Evolutionary conservation across 768 basidiomycete species (phyloP).

Genomic region (Boletus bicolor): DNA sequence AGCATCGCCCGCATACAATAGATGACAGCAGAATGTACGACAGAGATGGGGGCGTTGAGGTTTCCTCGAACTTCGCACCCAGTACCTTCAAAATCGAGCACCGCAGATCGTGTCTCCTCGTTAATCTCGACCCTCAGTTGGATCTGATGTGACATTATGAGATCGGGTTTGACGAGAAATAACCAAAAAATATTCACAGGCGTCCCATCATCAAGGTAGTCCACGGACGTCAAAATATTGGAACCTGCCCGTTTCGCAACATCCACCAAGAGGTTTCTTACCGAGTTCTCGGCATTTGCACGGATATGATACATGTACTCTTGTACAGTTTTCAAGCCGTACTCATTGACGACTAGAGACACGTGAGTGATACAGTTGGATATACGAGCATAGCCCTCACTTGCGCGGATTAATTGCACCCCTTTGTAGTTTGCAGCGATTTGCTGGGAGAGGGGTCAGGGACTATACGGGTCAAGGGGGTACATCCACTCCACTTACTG

Average conservation of each 20-base stretch:
- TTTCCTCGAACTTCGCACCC: slow-evolving; percentile 83
- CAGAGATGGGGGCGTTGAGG: slow-evolving; percentile 80
- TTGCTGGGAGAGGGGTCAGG: slow-evolving; percentile 51
- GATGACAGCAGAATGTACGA: slow-evolving; percentile 84
- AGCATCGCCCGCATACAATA: slow-evolving; percentile 90
- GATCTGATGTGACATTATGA: slow-evolving; percentile 45
- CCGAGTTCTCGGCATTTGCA: slow-evolving; percentile 82
- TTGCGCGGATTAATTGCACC: slow-evolving; percentile 75
- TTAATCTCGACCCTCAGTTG: slow-evolving; percentile 75
- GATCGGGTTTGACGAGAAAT: neutral
- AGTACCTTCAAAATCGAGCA: slow-evolving; percentile 83
- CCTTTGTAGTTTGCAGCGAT: slow-evolving; percentile 94
- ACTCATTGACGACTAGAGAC: slow-evolving; percentile 75
- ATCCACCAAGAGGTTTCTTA: slow-evolving; percentile 74
- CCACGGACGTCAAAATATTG: slow-evolving; percentile 64
- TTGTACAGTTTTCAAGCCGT: slow-evolving; percentile 81
- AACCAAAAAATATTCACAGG: slow-evolving; percentile 47
- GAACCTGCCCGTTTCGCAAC: slow-evolving; percentile 68
- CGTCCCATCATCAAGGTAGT: slow-evolving; percentile 86
- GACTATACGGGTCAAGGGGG: neutral
- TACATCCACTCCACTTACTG: slow-evolving; percentile 46
- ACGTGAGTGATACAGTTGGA: slow-evolving; percentile 10
- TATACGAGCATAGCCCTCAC: slow-evolving; percentile 39
- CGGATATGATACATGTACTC: slow-evolving; percentile 93
- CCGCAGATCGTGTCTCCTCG: slow-evolving; percentile 66